Conservation (phyloP, 23 red algal genomes). For the Rhodosorus marinus region DNA sequence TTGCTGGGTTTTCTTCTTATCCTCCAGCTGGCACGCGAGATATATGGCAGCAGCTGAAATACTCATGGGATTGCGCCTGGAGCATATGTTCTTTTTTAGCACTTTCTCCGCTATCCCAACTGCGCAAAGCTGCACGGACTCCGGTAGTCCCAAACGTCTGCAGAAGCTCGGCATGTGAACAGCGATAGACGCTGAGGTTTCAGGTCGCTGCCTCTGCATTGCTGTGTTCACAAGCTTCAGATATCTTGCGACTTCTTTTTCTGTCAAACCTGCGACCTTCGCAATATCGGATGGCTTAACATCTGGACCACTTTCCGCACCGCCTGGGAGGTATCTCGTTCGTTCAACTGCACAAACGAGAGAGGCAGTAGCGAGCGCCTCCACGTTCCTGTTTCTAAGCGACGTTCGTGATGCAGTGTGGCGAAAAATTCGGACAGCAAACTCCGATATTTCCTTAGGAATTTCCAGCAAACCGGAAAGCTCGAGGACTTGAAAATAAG, state of each 20-base stretch:
- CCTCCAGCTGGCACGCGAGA: neutral
- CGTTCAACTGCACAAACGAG: neutral
- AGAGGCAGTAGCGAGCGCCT: neutral
- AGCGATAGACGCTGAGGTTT: neutral
- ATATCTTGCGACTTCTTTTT: neutral
- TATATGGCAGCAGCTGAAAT: neutral
- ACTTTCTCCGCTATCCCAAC: neutral
- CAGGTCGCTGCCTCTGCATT: neutral
- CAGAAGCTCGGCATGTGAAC: neutral
- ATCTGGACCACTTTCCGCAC: neutral
- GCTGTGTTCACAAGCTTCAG: neutral
- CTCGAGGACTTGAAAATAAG: neutral
- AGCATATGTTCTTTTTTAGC: neutral
- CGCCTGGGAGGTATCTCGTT: neutral
- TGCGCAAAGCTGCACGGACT: neutral
- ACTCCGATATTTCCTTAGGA: neutral
- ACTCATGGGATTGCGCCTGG: neutral
- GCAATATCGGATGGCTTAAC: neutral
- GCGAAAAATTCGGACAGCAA: neutral
- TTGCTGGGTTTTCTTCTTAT: constrained; percentile 22
- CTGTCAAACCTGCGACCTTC: neutral
- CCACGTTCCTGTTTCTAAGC: neutral
- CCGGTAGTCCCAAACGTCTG: neutral
- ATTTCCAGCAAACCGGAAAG: neutral
- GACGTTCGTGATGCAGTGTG: neutral